Percentiles rank a stretch among this genome's conserved stretches.
phyloP scores from a whole-genome alignment of 768 basidiomycete species.

The Mycena latifolia region DNA sequence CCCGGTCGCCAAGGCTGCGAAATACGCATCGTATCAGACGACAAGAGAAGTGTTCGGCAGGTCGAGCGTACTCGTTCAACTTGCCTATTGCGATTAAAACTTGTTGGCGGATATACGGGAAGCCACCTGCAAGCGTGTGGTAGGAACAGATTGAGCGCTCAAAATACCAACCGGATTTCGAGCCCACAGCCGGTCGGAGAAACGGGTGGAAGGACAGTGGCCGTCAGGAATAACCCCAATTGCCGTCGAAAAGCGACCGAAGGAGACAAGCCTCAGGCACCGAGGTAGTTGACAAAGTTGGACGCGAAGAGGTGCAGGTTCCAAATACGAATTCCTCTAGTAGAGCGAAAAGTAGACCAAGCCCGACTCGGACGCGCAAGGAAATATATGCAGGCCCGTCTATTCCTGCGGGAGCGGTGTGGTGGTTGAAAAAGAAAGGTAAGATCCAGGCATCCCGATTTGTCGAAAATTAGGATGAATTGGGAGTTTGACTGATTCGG shows the following conservation, averaged over 20 bases:
- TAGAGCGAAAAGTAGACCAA: too few relatives aligned
- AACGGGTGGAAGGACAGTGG: not conserved
- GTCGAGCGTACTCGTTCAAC: slow-evolving; percentile 7
- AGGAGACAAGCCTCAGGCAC: too few relatives aligned
- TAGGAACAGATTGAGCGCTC: slow-evolving; percentile 15
- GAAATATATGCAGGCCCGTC: too few relatives aligned
- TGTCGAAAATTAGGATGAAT: slow-evolving; percentile 13
- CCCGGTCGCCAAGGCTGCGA: slow-evolving; percentile 1
- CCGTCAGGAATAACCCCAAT: not conserved
- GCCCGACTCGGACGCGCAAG: not conserved
- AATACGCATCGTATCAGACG: slow-evolving; percentile 4
- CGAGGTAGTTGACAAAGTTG: not conserved
- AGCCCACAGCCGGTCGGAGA: slow-evolving; percentile 18
- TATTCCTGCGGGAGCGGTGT: too few relatives aligned
- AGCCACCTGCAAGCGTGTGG: slow-evolving; percentile 16
- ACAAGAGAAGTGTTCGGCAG: not conserved
- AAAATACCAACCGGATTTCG: slow-evolving; percentile 26
- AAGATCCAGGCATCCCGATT: slow-evolving; percentile 26
- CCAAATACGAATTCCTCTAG: not conserved
- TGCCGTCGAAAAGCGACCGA: too few relatives aligned
- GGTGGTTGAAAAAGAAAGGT: not conserved
- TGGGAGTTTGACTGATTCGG: not conserved
- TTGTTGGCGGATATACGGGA: slow-evolving; percentile 6
- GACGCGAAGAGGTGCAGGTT: not conserved
- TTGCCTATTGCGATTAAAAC: slow-evolving; percentile 23